A percentile compares a stretch with the other conserved stretches of the same genome.
These are phyloP conservation scores for Ustilago esculenta DNA, from an alignment of 1,284 basidiomycete genomes.

Conservation along the genomic window DNA sequence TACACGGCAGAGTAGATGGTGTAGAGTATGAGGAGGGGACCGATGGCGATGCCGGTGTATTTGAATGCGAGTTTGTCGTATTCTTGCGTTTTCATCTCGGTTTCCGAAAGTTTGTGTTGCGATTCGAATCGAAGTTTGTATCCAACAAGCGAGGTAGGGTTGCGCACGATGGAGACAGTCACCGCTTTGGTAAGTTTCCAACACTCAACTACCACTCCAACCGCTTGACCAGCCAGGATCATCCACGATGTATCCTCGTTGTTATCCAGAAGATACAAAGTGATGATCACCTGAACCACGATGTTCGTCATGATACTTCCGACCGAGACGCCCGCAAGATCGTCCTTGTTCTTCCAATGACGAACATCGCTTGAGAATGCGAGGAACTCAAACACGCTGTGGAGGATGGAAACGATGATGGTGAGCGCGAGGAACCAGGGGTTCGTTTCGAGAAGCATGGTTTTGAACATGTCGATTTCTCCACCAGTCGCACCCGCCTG, in stretches of 20 bases:
- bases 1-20: constrained; percentile 78
- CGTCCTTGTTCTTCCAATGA: constrained; percentile 91
- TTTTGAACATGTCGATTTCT: constrained; percentile 70
- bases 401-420: constrained; percentile 80
- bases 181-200: constrained; percentile 87
- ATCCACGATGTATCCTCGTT: constrained; percentile 94
- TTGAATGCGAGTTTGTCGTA: constrained; percentile 85
- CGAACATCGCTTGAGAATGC: constrained; percentile 77
- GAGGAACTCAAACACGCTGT: constrained; percentile 75
- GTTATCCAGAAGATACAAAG: constrained; percentile 93
- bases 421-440: constrained; percentile 85
- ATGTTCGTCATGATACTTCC: constrained; percentile 85
- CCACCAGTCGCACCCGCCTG: constrained; percentile 75
- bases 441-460: constrained; percentile 76
- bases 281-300: constrained; percentile 81
- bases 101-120: constrained; percentile 90
- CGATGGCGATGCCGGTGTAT: constrained; percentile 86
- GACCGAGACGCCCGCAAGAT: constrained; percentile 71
- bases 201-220: constrained; percentile 87
- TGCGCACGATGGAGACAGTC: constrained; percentile 76
- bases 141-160: constrained; percentile 72
- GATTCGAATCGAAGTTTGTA: constrained; percentile 84
- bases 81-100: constrained; percentile 98
- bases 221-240: constrained; percentile 83
- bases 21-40: constrained; percentile 85